A percentile compares a stretch with the other conserved stretches of the same genome.
Evolutionary conservation across 2,329 filamentous ascomycete genomes (phyloP).

Genomic region (Calycina marina): DNA sequence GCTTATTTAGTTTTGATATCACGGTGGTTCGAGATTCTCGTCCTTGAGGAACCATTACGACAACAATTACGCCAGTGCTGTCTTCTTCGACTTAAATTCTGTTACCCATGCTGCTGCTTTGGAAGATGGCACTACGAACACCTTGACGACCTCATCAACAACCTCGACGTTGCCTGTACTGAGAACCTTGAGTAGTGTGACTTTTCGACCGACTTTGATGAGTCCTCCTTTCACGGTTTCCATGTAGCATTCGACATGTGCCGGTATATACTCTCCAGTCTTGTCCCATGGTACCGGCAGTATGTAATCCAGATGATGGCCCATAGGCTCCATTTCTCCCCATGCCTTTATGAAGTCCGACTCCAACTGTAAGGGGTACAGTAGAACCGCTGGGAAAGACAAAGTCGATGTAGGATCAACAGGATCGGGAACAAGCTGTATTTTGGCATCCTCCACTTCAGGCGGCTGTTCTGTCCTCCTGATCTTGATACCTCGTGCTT

Average conservation of each 20-base stretch:
- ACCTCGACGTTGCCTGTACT: slow-evolving; percentile 68
- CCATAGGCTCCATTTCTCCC: slow-evolving; percentile 58
- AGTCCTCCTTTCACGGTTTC: slow-evolving; percentile 69
- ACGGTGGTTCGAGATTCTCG: too few species aligned
- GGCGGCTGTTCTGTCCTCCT: slow-evolving; percentile 57
- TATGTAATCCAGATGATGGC: slow-evolving; percentile 70
- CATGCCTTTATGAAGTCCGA: slow-evolving; percentile 87
- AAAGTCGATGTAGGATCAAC: slow-evolving; percentile 59
- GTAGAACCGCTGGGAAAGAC: slow-evolving; percentile 62
- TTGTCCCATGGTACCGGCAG: slow-evolving; percentile 81
- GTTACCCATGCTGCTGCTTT: slow-evolving; percentile 63
- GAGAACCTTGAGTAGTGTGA: slow-evolving; percentile 61
- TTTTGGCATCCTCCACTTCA: slow-evolving; percentile 71
- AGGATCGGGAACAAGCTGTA: slow-evolving; percentile 57
- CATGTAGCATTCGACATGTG: slow-evolving; percentile 72
- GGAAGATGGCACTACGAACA: slow-evolving; percentile 66
- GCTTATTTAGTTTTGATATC: too few species aligned
- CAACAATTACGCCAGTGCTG: too few species aligned
- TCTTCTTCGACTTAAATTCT: slow-evolving; percentile 69
- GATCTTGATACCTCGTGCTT: slow-evolving; percentile 54
- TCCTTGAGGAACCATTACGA: too few species aligned
- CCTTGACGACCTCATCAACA: slow-evolving; percentile 68
- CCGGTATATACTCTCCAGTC: slow-evolving; percentile 46
- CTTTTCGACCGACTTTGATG: slow-evolving; percentile 80
- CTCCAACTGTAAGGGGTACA: slow-evolving; percentile 74